These are phyloP conservation scores for Eurotiales sp. DNA, from an alignment of 2,329 filamentous ascomycete genomes.

Conservation along the genomic window DNA sequence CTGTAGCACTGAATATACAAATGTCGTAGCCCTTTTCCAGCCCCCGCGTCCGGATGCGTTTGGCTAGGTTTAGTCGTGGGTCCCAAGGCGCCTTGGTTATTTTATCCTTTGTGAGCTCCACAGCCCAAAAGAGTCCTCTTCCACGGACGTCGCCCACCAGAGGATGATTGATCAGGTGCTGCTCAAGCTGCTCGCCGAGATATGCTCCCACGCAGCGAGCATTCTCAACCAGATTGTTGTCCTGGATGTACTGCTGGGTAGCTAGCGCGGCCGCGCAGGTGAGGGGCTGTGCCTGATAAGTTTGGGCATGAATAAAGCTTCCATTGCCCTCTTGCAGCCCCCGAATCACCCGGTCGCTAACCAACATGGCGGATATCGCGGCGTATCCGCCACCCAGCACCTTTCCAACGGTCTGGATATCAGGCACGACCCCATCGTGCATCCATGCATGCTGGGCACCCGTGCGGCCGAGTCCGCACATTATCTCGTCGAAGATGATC, in stretches of 20 bases:
- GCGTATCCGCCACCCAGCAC: conserved; percentile 56
- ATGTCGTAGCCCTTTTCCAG: conserved; percentile 45
- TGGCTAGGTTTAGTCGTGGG: conserved; percentile 42
- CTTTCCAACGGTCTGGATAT: conserved; percentile 59
- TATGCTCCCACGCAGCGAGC: conserved; percentile 51
- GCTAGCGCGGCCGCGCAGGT: conserved; percentile 58
- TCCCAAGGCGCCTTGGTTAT: conserved; percentile 53
- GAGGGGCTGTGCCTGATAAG: conserved; percentile 59
- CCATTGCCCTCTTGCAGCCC: conserved; percentile 46
- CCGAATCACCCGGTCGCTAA: conserved; percentile 48
- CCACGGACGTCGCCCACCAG: conserved; percentile 58
- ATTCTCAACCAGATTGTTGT: conserved; percentile 58
- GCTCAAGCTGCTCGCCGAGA: conserved; percentile 41
- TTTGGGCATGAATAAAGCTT: conserved; percentile 56
- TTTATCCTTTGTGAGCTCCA: conserved; percentile 58
- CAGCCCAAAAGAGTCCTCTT: conserved; percentile 57
- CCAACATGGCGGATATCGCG: conserved; percentile 53
- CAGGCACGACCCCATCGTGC: conserved; percentile 55
- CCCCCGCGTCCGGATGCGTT: conserved; percentile 51
- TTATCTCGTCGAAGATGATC: conserved; percentile 75
- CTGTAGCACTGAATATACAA: conserved; percentile 61
- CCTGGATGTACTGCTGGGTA: conserved; percentile 56
- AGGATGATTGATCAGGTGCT: conserved; percentile 42
- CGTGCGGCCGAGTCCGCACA: conserved; percentile 61
- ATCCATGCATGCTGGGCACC: conserved; percentile 59